Base-by-base conservation (phyloP, 257 asterid species). In the Lycium ferocissimum region DNA sequence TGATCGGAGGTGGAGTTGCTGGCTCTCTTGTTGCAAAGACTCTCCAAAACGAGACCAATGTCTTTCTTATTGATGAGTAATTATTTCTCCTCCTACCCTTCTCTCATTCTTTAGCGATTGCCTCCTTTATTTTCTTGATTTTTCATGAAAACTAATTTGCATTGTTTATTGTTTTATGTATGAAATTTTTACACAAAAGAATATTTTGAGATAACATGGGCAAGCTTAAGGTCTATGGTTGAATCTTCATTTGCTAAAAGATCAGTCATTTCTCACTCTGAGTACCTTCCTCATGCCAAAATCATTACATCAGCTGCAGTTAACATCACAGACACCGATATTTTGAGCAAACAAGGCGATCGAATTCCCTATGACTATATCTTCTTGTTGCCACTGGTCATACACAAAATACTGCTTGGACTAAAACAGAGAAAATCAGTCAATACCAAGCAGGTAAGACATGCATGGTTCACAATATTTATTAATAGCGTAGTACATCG, bases 321-420 rank as follows among this genome's bases (percentile, higher is more conserved):
- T 79, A n/a, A 40, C 45, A 79, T 85, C 45, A 79, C 70, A 65
- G 70, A 65, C 9, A 79, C 38, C 56, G 81, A 85, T 47, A 81
- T 79, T 12, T 38, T 67, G 54, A 85, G 73, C 22, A 80, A 35
- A 70, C 35, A 92, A 43, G 98, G 98, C 69, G 88, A 82, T 47
- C 10, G 8, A 3, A 33, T 93, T 79, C 90, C 85, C 7, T 96
- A 90, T 70, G 98, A 96, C 88, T 96, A 92, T 90, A 92, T 90
- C 97, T 94, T 79, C 93, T 94, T 84, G 80, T 96, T 72, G 98
- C 99, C 82, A 93, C 98, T 12, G 99, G 98, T 20, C 99, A 94
- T 82, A 79, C 66, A 13, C 89, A 83, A 47, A 17, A 84, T 12
- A 88, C 89, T 33, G 87, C 89, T 73, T 76, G 17, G 49, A 90